Base-by-base conservation (phyloP, 2,329 filamentous ascomycete genomes). In the Drechslerella dactyloides region DNA sequence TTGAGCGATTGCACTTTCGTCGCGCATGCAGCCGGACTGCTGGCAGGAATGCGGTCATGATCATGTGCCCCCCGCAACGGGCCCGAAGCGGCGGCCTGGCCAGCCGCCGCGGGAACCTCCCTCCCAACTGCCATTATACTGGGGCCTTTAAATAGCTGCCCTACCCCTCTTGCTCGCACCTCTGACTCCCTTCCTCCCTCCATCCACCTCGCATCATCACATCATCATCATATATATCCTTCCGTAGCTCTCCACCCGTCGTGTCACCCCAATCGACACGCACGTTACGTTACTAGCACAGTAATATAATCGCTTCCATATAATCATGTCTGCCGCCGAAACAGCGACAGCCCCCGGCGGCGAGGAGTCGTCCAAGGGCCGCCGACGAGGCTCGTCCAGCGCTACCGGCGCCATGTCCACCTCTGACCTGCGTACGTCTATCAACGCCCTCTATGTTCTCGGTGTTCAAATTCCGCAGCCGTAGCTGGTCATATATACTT, bases 91-190 rank as follows among this genome's bases (percentile, higher is more conserved):
- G 5, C 40, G 40, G 40, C 40, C 40, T n/a, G n/a, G 40, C 7
- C 40, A 15, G 35, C 35, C 35, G 7, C 15, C 35, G 35, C 35
- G 35, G 35, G 10, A 44, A n/a, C 7, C 40, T 4, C 4, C n/a
- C 4, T 4, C 11, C 44, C 2, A 8, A 48, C n/a, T 8, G 11
- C 6, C 44, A 23, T 15, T n/a, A n/a, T n/a, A n/a, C n/a, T n/a
- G n/a, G n/a, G n/a, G n/a, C n/a, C n/a, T n/a, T 72, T 72, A 72
- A 72, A 72, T 72, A 72, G 58, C 68, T 56, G 53, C 42, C 48
- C 68, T 72, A 72, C 68, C 68, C 68, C 68, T 72, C 68, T 65
- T 65, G 51, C 19, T 15, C n/a, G 24, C 37, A n/a, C 30, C 46
- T 27, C 27, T 51, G 15, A n/a, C 19, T 23, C 50, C 21, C 44